Conservation (phyloP, 345 rosid genomes). For the Rhizophora apiculata region DNA sequence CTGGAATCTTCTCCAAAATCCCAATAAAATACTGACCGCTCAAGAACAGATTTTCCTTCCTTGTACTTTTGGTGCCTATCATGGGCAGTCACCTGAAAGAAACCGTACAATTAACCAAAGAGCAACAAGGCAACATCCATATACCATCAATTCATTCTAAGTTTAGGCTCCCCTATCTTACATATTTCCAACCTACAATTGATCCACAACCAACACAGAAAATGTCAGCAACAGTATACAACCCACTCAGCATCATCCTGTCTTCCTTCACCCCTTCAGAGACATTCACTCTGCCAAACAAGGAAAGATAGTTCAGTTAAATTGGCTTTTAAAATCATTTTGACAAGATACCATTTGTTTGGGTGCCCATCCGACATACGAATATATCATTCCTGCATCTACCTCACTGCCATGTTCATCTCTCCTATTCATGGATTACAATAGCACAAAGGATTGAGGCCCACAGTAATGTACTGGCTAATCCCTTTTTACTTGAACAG, state of each 20-base stretch:
- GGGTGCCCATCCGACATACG: not conserved
- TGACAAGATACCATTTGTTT: slow-evolving; percentile 2
- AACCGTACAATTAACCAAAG: slow-evolving; percentile 25
- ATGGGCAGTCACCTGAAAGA: slow-evolving; percentile 81
- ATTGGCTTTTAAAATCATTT: slow-evolving; percentile 12
- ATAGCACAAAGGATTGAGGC: not conserved
- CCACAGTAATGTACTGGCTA: too few species aligned
- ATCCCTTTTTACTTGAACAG: too few species aligned
- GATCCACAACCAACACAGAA: slow-evolving; percentile 98
- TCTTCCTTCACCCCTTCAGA: slow-evolving; percentile 70
- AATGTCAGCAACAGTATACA: slow-evolving; percentile 86
- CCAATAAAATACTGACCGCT: slow-evolving; percentile 60
- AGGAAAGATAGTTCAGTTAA: slow-evolving; percentile 7
- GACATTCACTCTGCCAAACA: slow-evolving; percentile 69
- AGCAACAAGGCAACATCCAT: slow-evolving; percentile 12
- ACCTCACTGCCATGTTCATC: not conserved
- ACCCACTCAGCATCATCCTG: slow-evolving; percentile 80
- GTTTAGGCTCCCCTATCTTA: slow-evolving; percentile 41
- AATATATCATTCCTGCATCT: slow-evolving; percentile 5
- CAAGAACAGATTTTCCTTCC: slow-evolving; percentile 96
- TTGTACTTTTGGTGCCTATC: slow-evolving; percentile 93
- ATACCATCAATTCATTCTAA: slow-evolving; percentile 10
- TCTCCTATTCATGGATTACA: not conserved
- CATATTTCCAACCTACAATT: slow-evolving; percentile 95
- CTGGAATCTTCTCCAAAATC: slow-evolving; percentile 2